Base-by-base conservation (phyloP, 2,329 filamentous ascomycete genomes). In the Xylaria sp. region DNA sequence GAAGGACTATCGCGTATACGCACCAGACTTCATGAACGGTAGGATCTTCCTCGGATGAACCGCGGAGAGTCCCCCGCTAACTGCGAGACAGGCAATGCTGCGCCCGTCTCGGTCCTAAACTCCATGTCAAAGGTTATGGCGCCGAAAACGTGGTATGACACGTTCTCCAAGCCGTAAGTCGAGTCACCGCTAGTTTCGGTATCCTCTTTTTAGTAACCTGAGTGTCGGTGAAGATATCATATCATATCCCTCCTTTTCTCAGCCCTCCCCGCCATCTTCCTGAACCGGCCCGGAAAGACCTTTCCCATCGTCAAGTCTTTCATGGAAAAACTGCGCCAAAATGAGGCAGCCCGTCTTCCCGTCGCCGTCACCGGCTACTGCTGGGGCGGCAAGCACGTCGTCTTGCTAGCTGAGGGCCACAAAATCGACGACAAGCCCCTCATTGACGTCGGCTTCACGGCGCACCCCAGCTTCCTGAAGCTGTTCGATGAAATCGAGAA, bases 301-400 rank as follows among this genome's bases (percentile, higher is more conserved):
- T 75, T 74, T 32, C 80, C 81, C 1, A 68, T 75, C 39, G 81
- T 83, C 21, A 74, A 72, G 47, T 71, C 69, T 45, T 84, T 81
- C 72, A 78, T 84, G 48, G 73, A 78, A 61, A 71, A 76, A 4
- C 69, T 84, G 3, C 82, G 74, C 8, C 59, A 78, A 47, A 72
- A 77, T 47, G 76, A 78, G 32, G 75, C 4, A 47, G 57, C 73
- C 48, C 64, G 65, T 21, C 73, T 79, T 6, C 76, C 78, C 17
- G 77, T 90, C 54, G 87, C 83, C 24, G 85, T 82, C 0, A 85
- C 85, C 0, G 89, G 88, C 0, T 90, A 88, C 79, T 90, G 87
- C 80, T 90, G 88, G 88, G 88, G 88, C 27, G 89, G 86, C 27
- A 85, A 86, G 69, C 83, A 89, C 71, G 78, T 82, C 2, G 75